A percentile compares a stretch with the other conserved stretches of the same genome.
These are phyloP conservation scores for Porpolomopsis calyptriformis DNA, from an alignment of 768 basidiomycete species.

Conservation along the genomic window DNA sequence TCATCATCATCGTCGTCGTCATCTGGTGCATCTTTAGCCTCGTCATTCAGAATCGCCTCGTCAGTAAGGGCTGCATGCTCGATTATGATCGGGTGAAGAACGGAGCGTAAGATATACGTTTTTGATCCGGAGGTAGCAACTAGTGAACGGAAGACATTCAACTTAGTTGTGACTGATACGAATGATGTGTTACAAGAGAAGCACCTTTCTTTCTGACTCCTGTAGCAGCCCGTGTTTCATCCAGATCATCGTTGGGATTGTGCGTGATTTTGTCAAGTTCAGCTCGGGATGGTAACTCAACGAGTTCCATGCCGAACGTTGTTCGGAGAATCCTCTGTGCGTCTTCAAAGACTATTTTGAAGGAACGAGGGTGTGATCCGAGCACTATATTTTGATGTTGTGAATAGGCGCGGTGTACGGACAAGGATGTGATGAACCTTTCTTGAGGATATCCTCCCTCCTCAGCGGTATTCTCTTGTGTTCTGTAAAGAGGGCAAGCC, in stretches of 20 bases:
- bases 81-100: constrained; percentile 51
- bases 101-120: constrained; percentile 76
- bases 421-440: constrained; percentile 34
- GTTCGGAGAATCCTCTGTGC: constrained; percentile 57
- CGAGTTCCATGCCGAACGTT: constrained; percentile 77
- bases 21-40: constrained; percentile 37
- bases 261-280: constrained; percentile 39
- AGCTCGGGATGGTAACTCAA: constrained; percentile 59
- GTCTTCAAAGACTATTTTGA: constrained; percentile 48
- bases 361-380: constrained; percentile 37
- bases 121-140: constrained; percentile 55
- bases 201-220: constrained; percentile 61
- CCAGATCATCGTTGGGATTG: constrained; percentile 37
- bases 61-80: constrained; percentile 47
- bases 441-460: constrained; percentile 81
- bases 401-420: not conserved
- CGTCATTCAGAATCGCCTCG: constrained; percentile 41
- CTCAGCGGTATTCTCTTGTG: constrained; percentile 54
- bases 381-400: constrained; percentile 19
- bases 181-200: constrained; percentile 8
- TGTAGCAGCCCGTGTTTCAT: constrained; percentile 37
- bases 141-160: constrained; percentile 13
- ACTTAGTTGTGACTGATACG: not conserved
- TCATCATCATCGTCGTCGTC: constrained; percentile 34
- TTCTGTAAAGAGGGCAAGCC: constrained; percentile 75